Percentiles rank a stretch among this genome's conserved stretches.
Conservation (phyloP, 2,329 filamentous ascomycete genomes). For the Aphanocladium album region DNA sequence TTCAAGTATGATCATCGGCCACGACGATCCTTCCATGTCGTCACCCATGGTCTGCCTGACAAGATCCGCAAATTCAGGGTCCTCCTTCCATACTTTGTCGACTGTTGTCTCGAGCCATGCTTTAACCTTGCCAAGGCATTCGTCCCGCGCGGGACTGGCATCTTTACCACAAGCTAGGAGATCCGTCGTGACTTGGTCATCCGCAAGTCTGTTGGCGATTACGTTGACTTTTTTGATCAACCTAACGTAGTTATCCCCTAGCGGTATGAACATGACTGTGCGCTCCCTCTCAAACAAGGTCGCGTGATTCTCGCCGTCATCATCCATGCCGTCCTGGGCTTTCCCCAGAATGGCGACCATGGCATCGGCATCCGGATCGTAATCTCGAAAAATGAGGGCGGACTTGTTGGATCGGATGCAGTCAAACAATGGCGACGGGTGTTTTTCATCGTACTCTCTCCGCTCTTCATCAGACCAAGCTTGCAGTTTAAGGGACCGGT, state of each 20-base stretch:
- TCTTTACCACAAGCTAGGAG: background rate
- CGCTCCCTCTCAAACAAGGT: background rate
- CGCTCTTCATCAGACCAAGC: constrained; percentile 17
- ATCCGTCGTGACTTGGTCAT: background rate
- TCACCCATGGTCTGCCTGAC: background rate
- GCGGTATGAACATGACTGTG: constrained; percentile 2
- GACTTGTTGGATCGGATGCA: constrained; percentile 15
- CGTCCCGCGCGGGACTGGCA: background rate
- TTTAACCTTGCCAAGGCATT: background rate
- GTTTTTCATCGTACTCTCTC: constrained; percentile 12
- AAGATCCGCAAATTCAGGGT: background rate
- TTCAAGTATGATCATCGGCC: constrained; percentile 5
- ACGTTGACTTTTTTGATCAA: constrained; percentile 3
- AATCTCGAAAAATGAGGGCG: constrained; percentile 14
- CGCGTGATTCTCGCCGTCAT: background rate
- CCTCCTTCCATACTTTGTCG: background rate
- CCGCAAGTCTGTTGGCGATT: constrained; percentile 2
- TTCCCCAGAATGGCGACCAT: constrained; percentile 1
- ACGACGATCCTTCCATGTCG: constrained; percentile 3
- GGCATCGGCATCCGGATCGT: background rate
- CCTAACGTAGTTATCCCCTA: background rate
- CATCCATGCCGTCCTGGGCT: background rate
- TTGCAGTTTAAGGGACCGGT: constrained; percentile 16
- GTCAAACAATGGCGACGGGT: constrained; percentile 16
- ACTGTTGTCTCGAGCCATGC: constrained; percentile 3